Evolutionary conservation across 345 rosid genomes (phyloP).

Genomic region (Trapa bicornis): DNA sequence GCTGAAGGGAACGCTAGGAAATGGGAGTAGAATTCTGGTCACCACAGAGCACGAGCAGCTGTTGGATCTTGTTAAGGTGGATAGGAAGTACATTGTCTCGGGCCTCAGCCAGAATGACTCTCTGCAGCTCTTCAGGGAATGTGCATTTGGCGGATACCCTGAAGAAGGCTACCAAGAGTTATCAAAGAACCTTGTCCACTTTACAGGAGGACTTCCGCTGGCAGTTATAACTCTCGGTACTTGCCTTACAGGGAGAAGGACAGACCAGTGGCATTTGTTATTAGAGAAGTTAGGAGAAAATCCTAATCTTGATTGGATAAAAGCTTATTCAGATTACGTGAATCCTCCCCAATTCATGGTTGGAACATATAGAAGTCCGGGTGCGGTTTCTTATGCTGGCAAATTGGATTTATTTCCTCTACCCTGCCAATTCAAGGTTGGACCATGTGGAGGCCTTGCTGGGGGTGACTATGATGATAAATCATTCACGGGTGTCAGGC

Average conservation of each 20-base stretch:
- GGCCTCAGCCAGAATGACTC: background rate
- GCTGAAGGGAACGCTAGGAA: background rate
- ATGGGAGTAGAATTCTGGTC: slow-evolving; percentile 8
- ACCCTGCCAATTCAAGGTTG: background rate
- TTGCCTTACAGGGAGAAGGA: background rate
- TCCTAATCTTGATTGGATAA: background rate
- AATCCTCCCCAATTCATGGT: background rate
- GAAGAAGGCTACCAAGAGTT: slow-evolving; percentile 7
- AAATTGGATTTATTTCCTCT: background rate
- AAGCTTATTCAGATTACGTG: background rate
- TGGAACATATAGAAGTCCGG: background rate
- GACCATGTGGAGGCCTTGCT: background rate
- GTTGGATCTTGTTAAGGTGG: background rate
- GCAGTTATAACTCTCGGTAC: background rate
- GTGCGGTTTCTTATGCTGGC: background rate
- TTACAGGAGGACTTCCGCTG: slow-evolving; percentile 1
- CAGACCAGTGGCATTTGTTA: background rate
- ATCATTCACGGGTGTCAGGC: background rate
- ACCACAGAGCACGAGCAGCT: slow-evolving; percentile 2
- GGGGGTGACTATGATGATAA: background rate
- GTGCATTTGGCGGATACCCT: slow-evolving; percentile 1
- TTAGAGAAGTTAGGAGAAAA: background rate
- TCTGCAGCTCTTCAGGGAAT: background rate
- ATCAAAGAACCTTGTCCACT: background rate
- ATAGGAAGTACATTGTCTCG: background rate